Evolutionary conservation across 2,329 filamentous ascomycete species (phyloP).

Genomic region (Clathrospora elynae): DNA sequence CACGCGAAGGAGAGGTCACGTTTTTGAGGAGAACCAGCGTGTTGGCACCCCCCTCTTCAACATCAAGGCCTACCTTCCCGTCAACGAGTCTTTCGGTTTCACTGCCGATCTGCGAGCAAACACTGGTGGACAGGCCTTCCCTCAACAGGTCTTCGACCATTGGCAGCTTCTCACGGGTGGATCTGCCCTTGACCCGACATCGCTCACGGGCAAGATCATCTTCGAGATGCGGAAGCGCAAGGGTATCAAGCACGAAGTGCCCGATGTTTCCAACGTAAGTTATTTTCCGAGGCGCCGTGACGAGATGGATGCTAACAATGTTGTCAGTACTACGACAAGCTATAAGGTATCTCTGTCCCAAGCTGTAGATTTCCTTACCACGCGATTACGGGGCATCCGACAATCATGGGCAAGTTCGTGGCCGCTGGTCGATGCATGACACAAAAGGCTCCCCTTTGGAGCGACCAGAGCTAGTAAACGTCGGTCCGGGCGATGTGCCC

Average conservation of each 20-base stretch:
- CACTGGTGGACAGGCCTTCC: constrained; percentile 98
- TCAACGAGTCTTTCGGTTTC: constrained; percentile 99
- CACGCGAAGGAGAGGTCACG: constrained; percentile 96
- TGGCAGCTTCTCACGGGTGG: constrained; percentile 97
- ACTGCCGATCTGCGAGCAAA: constrained; percentile 92
- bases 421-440: constrained; percentile 43
- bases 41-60: constrained; percentile 99
- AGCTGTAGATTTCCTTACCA: constrained; percentile 52
- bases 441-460: constrained; percentile 39
- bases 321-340: constrained; percentile 95
- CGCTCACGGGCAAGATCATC: constrained; percentile 83
- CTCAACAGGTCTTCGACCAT: constrained; percentile 98
- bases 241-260: constrained; percentile 97
- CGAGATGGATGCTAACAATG: constrained; percentile 46
- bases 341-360: constrained; percentile 67
- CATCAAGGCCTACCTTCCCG: constrained; percentile 95
- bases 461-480: constrained; percentile 45
- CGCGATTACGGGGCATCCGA: constrained; percentile 40
- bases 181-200: constrained; percentile 80
- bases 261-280: constrained; percentile 94
- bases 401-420: constrained; percentile 44
- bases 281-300: background rate
- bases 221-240: constrained; percentile 96
- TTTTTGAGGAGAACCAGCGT: constrained; percentile 98
- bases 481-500: constrained; percentile 45